A percentile compares a stretch with the other conserved stretches of the same genome.
phyloP scores from a whole-genome alignment of 306 rosid species.

The Fragaria iinumae region DNA sequence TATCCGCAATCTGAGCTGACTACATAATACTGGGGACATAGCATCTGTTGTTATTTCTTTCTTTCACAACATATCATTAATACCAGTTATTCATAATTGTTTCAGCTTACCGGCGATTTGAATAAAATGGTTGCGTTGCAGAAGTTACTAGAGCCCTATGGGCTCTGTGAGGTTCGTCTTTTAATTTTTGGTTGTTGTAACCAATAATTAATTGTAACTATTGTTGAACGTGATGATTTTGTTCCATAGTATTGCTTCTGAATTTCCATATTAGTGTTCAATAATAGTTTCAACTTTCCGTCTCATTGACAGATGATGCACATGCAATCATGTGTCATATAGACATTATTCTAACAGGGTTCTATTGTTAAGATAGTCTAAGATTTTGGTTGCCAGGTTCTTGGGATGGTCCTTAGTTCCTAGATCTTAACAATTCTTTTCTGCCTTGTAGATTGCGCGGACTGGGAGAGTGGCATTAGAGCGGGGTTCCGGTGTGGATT shows the following conservation, averaged over 20 bases:
- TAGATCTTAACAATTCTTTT: neutral
- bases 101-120: constrained; percentile 61
- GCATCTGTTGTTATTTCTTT: neutral
- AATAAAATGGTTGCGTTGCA: constrained; percentile 64
- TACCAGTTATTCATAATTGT: neutral
- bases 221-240: neutral
- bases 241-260: neutral
- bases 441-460: constrained; percentile 49
- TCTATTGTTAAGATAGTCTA: neutral
- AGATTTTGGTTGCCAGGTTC: neutral
- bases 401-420: neutral
- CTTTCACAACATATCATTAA: constrained; percentile 1
- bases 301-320: neutral
- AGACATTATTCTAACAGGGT: neutral
- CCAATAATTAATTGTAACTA: neutral
- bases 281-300: neutral
- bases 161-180: constrained; percentile 59
- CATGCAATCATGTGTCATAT: neutral
- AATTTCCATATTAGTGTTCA: neutral
- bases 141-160: constrained; percentile 51
- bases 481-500: constrained; percentile 60
- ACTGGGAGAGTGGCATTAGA: constrained; percentile 59
- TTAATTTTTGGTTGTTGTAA: neutral
- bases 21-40: neutral
- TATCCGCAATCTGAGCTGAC: neutral